phyloP scores from a whole-genome alignment of 2,329 filamentous ascomycete genomes.

The Diaporthe vaccinii region DNA sequence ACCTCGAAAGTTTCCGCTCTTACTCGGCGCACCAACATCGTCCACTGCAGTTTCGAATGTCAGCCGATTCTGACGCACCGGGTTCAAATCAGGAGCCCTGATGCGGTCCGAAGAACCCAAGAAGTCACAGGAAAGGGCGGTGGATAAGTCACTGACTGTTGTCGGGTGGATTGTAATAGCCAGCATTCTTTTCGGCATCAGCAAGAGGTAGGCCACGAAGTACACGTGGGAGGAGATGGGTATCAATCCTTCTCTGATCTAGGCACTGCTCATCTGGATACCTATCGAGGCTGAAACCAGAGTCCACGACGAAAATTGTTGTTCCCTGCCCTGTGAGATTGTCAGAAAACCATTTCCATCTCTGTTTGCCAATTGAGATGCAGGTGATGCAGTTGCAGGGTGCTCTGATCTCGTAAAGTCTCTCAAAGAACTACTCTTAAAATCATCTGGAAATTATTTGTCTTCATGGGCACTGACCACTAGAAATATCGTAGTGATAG shows the following conservation, averaged over 20 bases:
- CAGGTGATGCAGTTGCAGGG: not conserved
- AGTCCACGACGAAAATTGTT: not conserved
- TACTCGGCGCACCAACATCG: not conserved
- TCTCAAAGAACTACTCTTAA: too few relatives aligned
- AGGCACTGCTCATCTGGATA: slow-evolving; percentile 10
- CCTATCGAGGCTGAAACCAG: not conserved
- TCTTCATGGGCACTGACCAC: slow-evolving; percentile 9
- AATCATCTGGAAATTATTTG: too few relatives aligned
- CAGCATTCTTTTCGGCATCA: not conserved
- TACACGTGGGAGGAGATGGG: not conserved
- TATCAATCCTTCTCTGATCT: not conserved
- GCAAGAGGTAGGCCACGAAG: not conserved
- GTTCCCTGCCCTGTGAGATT: not conserved
- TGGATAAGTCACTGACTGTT: not conserved
- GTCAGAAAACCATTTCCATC: not conserved
- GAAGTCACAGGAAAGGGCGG: too few relatives aligned
- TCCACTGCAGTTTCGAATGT: not conserved
- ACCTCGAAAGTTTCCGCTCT: too few relatives aligned
- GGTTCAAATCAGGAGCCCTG: too few relatives aligned
- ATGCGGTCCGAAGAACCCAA: too few relatives aligned
- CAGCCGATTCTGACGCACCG: not conserved
- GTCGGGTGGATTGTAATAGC: not conserved
- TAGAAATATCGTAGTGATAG: not conserved
- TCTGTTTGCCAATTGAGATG: too few relatives aligned
- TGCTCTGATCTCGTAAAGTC: too few relatives aligned